These are phyloP conservation scores for Podaxis sp. DNA, from an alignment of 768 basidiomycete genomes.

Conservation along the genomic window DNA sequence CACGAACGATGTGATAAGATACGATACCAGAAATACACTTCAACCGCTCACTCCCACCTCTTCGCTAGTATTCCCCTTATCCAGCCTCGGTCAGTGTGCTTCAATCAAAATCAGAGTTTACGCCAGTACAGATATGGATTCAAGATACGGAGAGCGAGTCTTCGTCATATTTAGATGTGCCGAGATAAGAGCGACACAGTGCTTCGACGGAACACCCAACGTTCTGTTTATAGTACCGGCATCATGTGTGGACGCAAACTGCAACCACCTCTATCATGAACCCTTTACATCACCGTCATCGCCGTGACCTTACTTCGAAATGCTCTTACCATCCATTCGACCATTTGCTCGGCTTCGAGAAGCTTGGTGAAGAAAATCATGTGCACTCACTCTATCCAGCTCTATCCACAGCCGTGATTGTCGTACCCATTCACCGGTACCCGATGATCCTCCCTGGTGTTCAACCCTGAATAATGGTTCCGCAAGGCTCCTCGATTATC, in stretches of 20 bases:
- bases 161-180: not conserved
- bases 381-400: not conserved
- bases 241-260: not conserved
- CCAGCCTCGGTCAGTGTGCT: not conserved
- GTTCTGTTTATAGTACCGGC: not conserved
- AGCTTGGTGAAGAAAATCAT: not conserved
- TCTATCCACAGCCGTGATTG: not conserved
- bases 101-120: slow-evolving; percentile 1
- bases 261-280: not conserved
- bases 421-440: not conserved
- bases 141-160: not conserved
- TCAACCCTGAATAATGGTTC: not conserved
- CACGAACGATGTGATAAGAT: not conserved
- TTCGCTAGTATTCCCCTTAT: not conserved
- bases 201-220: not conserved
- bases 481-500: not conserved
- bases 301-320: slow-evolving; percentile 1
- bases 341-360: not conserved
- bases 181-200: slow-evolving; percentile 10
- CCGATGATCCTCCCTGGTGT: not conserved
- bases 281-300: not conserved
- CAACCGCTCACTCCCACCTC: not conserved
- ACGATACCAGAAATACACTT: not conserved
- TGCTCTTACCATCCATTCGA: not conserved
- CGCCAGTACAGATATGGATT: not conserved